Evolutionary conservation across 2,329 filamentous ascomycete genomes (phyloP).

Genomic region (Fusarium sp.): DNA sequence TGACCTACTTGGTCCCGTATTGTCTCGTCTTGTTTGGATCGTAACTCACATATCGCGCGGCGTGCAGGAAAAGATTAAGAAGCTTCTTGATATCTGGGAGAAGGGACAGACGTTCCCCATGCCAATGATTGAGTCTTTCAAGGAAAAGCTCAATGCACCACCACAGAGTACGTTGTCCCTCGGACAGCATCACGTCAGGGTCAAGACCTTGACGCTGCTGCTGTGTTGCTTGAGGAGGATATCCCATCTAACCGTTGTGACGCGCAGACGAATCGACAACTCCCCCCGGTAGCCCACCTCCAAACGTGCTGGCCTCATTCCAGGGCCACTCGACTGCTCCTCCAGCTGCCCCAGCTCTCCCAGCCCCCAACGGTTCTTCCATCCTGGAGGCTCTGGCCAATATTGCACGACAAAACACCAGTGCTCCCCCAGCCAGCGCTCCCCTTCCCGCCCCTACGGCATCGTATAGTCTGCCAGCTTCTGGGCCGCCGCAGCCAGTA

Average conservation of each 20-base stretch:
- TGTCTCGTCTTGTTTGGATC: conserved; percentile 35
- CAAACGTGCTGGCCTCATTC: conserved; percentile 57
- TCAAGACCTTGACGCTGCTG: conserved; percentile 1
- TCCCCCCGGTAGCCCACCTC: conserved; percentile 72
- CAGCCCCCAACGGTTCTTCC: conserved; percentile 63
- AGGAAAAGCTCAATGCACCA: conserved; percentile 78
- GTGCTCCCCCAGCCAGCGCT: conserved; percentile 57
- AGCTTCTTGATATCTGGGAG: conserved; percentile 98
- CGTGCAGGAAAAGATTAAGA: conserved; percentile 90
- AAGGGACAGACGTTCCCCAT: conserved; percentile 91
- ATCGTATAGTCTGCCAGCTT: conserved; percentile 53
- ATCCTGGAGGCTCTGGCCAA: conserved; percentile 85
- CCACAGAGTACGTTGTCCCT: conserved; percentile 70
- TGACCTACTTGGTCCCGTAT: conserved; percentile 35
- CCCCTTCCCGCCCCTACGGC: conserved; percentile 56
- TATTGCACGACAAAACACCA: conserved; percentile 80
- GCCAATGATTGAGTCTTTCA: conserved; percentile 83
- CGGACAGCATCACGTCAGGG: neutral
- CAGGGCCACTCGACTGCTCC: conserved; percentile 40
- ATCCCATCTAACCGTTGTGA: conserved; percentile 55
- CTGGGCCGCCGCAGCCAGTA: conserved; percentile 49
- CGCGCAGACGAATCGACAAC: conserved; percentile 76
- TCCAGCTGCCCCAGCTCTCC: conserved; percentile 51
- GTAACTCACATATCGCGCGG: conserved; percentile 56
- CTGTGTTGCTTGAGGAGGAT: conserved; percentile 2